A percentile compares a stretch with the other conserved stretches of the same genome.
Conservation (phyloP, 1,284 basidiomycete species). For the Apiotrichum sp. region DNA sequence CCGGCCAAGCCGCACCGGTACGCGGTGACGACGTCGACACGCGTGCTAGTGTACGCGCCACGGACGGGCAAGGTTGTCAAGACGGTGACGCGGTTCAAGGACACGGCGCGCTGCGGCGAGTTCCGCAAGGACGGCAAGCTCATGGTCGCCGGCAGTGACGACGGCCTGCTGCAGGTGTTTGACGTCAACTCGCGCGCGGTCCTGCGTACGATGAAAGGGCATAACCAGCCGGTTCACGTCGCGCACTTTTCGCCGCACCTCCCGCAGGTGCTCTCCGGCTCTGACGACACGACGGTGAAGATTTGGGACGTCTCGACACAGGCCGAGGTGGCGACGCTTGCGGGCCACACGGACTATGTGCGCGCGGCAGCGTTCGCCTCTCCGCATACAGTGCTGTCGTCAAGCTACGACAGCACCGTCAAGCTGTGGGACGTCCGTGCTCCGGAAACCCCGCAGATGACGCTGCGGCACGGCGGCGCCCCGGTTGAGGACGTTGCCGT, state of each 20-base stretch:
- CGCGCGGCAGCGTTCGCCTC: constrained; percentile 83
- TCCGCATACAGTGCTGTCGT: constrained; percentile 79
- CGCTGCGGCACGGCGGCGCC: constrained; percentile 60
- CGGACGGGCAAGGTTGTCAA: constrained; percentile 92
- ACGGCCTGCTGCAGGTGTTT: constrained; percentile 91
- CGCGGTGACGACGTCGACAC: constrained; percentile 88
- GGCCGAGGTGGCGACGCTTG: constrained; percentile 68
- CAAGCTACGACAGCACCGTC: constrained; percentile 90
- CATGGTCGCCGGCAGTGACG: constrained; percentile 90
- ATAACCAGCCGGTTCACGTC: constrained; percentile 93
- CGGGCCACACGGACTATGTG: constrained; percentile 88
- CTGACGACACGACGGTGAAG: constrained; percentile 89
- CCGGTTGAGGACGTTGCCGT: constrained; percentile 94
- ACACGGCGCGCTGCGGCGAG: constrained; percentile 79
- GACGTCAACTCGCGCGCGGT: constrained; percentile 93
- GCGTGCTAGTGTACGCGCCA: constrained; percentile 93
- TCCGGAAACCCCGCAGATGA: constrained; percentile 54
- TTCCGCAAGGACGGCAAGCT: constrained; percentile 91
- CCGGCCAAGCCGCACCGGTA: constrained; percentile 80
- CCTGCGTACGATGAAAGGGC: constrained; percentile 80
- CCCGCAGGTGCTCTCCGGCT: constrained; percentile 85
- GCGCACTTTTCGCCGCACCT: constrained; percentile 80
- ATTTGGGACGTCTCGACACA: constrained; percentile 96
- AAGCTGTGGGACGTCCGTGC: constrained; percentile 77
- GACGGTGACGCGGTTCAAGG: constrained; percentile 94